Evolutionary conservation across 257 asterid species (phyloP), one percentile per base, ranked within the genome.

Genomic region (Petunia axillaris): DNA sequence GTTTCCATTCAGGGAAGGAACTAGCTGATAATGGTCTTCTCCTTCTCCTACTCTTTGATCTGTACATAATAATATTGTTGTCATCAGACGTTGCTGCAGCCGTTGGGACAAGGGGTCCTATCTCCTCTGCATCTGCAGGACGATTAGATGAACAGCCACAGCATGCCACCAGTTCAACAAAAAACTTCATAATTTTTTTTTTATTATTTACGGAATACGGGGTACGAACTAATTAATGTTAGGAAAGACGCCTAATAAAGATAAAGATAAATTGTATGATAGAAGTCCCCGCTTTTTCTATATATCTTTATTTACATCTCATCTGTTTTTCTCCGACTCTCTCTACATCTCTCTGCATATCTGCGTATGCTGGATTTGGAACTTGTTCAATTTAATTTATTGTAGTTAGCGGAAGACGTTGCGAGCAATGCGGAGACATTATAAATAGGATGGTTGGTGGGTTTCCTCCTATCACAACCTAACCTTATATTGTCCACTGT

Each of bases 1-100:
- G 78, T 73, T 73, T 73, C 78, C 78, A 73, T 11, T 50, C 35
- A 73, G 78, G 44, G 0, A 71, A 25, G 4, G 58, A 71, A 71
- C 77, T 11, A 13, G 43, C 43, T 2, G 77, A 71, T 71, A 10
- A 48, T 1, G 25, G 35, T 50, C 62, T 5, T 73, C 46, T 73
- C 35, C 78, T 52, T 38, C 46, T 2, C 8, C 25, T n/a, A 11
- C 78, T 73, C 44, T 14, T 0, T 73, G 25, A 25, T 25, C 36
- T 73, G 50, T 73, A 73, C 36, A 0, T 73, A 73, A 71, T 3
- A 13, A 73, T 73, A n/a, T 3, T 48, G 5, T 71, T 48, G 5
- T 55, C 5, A 54, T 71, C 35, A 2, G 62, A 50, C 11, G 46
- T 48, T 1, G 35, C 8, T 50, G 25, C 5, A 5, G 44, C 35